Base-by-base conservation (phyloP, 2,329 filamentous ascomycete species). In the Davidsoniella neocaledoniae region DNA sequence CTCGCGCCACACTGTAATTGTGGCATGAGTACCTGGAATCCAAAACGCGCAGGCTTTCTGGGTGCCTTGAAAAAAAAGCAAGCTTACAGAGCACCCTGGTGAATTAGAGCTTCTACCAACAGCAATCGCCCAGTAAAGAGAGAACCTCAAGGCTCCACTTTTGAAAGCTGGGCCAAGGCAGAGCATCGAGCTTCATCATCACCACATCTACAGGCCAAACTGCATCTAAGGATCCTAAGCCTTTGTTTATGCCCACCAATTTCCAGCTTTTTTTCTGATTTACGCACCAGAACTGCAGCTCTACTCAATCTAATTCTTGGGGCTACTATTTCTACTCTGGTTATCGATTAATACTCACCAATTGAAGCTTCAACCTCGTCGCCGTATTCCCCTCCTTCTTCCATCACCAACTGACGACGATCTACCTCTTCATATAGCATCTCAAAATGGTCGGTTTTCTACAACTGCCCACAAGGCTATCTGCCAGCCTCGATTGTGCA, bases 161-260 rank as follows among this genome's bases (percentile, higher is more conserved):
- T 33, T 9, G 29, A 40, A 46, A 51, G 29, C 40, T 48, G 23
- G 40, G 46, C 46, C 52, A 45, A 54, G 49, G 49, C 49, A 51
- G 46, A 51, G 41, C 52, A 49, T 47, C 39, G 42, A 55, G 52
- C 52, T 55, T 50, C 52, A 52, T 54, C 52, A 52, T 48, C 49
- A 38, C 43, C 47, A 50, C 8, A 33, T 33, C 29, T 12, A 33
- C 29, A 33, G 29, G 29, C 29, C 12, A 33, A 23, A 12, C 29
- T 33, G 8, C 29, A 33, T 33, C 7, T 12, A 33, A 25, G 33
- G 36, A 26, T 37, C 17, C 16, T 21, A 9, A 23, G 39, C 33
- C 45, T 43, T 16, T 33, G n/a, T 23, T 14, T 23, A 12, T 23
- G 40, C 40, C 17, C 5, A 23, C 40, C 40, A 19, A 42, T 19